Evolutionary conservation across 2,329 filamentous ascomycete genomes (phyloP), one percentile per base, ranked within the genome.

Genomic region (Falciphora oryzae): DNA sequence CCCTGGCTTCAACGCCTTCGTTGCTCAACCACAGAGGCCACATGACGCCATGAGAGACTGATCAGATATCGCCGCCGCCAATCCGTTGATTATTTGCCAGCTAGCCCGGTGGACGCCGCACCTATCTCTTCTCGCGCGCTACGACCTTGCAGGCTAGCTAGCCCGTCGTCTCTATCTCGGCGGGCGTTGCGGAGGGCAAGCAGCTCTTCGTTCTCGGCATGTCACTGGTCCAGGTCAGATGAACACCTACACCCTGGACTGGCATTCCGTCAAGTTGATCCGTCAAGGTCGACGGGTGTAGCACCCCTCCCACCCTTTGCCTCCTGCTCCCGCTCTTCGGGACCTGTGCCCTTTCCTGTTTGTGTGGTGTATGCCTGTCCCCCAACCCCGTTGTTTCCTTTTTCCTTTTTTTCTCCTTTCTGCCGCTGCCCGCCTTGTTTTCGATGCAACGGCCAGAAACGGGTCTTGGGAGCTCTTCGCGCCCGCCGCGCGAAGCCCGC

Each of bases 331-430:
- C 57, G 57, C 57, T 58, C 57, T 29, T 25, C 25, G 57, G 57
- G 27, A 25, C 27, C 18, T 57, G 27, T n/a, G 7, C 56, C 27
- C 27, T 10, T 29, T 11, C 57, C 22, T 25, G 18, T 5, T 11
- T 11, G 44, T 2, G 18, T 50, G 38, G 38, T 50, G 38, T 22
- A 5, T 50, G 38, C 38, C 38, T 50, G 38, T 1, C n/a, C 56
- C 57, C 57, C 57, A 59, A 59, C 27, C 29, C 29, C 29, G 58
- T 59, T 59, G 28, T 59, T 59, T 59, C 29, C 8, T 10, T 35
- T 35, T 11, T 22, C 3, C 5, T 22, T 8, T 22, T 22, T 22
- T 11, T n/a, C 56, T 27, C 4, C 53, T 57, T 25, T 31, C 58
- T 60, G 58, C 31, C 58, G 2, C 31, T 60, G 58, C 6, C 58